Evolutionary conservation across 805 yeast species (phyloP).

Genomic region (Saturnispora hagleri): DNA sequence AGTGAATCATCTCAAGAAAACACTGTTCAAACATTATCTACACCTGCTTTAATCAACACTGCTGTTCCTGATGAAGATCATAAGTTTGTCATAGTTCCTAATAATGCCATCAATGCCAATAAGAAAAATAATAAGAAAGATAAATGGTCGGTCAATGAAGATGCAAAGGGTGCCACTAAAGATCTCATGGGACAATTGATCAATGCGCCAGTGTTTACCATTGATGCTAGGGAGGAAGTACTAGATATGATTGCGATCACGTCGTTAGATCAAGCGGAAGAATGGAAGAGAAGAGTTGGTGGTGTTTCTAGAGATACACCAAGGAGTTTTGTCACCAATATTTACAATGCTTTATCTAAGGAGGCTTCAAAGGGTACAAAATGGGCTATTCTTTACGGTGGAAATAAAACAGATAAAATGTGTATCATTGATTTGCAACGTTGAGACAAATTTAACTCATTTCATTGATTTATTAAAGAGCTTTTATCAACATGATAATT

Average conservation of each 20-base stretch:
- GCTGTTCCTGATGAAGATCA: slow-evolving; percentile 26
- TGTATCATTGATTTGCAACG: slow-evolving; percentile 59
- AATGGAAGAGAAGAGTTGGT: slow-evolving; percentile 76
- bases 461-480: too few species aligned
- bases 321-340: slow-evolving; percentile 66
- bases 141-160: slow-evolving; percentile 68
- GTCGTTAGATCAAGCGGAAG: slow-evolving; percentile 67
- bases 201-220: slow-evolving; percentile 62
- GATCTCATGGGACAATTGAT: slow-evolving; percentile 45
- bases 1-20: slow-evolving; percentile 8
- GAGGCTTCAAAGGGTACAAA: slow-evolving; percentile 65
- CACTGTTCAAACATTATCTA: not conserved
- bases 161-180: slow-evolving; percentile 53
- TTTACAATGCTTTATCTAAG: slow-evolving; percentile 61
- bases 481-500: too few species aligned
- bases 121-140: slow-evolving; percentile 69
- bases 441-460: slow-evolving; percentile 12
- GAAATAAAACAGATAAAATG: slow-evolving; percentile 70
- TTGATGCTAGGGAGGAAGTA: slow-evolving; percentile 79
- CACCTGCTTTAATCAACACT: not conserved
- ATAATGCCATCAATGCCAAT: slow-evolving; percentile 73
- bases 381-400: slow-evolving; percentile 71
- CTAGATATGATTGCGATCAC: slow-evolving; percentile 75
- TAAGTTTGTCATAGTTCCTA: slow-evolving; percentile 58
- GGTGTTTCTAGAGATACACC: slow-evolving; percentile 75